These are phyloP conservation scores for Tylopilus sp. DNA, from an alignment of 768 basidiomycete genomes.

Conservation along the genomic window DNA sequence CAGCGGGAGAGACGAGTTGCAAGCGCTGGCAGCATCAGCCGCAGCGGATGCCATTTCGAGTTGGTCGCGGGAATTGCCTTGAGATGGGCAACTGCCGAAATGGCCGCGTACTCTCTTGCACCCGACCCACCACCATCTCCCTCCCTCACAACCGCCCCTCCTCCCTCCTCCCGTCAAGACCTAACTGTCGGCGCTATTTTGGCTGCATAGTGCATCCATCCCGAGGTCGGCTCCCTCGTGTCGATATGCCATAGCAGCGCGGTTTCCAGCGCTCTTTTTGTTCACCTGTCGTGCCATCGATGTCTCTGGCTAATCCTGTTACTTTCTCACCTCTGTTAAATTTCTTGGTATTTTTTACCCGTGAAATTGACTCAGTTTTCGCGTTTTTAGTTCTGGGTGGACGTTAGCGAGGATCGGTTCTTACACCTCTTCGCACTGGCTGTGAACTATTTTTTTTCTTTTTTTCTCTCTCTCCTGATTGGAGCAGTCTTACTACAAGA, in stretches of 20 bases:
- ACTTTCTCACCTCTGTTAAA: not conserved
- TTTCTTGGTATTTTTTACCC: not conserved
- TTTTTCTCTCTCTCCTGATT: not conserved
- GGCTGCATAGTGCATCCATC: no score
- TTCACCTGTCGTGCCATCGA: not conserved
- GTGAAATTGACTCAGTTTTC: not conserved
- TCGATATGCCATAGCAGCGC: not conserved
- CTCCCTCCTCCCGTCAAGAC: not conserved
- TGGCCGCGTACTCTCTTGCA: conserved; percentile 24
- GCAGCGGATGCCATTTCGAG: conserved; percentile 10
- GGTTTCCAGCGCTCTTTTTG: not conserved
- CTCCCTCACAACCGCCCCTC: not conserved
- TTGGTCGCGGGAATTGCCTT: conserved; percentile 30
- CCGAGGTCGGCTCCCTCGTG: not conserved
- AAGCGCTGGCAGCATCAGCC: not conserved
- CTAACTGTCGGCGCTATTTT: not conserved
- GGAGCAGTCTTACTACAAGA: not conserved
- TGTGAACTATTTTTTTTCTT: no score
- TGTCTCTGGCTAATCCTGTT: no score
- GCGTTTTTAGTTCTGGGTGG: not conserved
- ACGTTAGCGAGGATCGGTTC: not conserved
- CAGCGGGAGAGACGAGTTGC: not conserved
- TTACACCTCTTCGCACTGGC: not conserved
- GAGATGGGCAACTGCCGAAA: conserved; percentile 20
- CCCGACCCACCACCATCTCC: conserved; percentile 31